Percentiles rank a stretch among this genome's conserved stretches.
These are phyloP conservation scores for Penicillium arizonense DNA, from an alignment of 495 filamentous ascomycete species.

Conservation along the genomic window DNA sequence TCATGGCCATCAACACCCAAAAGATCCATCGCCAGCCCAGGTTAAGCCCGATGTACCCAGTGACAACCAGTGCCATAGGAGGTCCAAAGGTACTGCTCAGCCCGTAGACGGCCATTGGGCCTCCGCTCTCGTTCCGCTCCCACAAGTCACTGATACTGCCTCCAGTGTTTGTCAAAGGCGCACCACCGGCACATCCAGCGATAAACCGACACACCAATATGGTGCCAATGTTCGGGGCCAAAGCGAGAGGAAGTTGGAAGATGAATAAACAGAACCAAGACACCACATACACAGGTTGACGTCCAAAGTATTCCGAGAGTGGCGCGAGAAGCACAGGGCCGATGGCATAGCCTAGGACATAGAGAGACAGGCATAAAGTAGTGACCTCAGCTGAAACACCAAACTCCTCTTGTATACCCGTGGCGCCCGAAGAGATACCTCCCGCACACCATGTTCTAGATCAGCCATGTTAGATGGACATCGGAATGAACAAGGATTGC, in stretches of 20 bases:
- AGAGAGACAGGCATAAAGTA: conserved; percentile 51
- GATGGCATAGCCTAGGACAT: conserved; percentile 51
- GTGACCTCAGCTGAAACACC: conserved; percentile 41
- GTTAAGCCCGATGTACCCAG: conserved; percentile 40
- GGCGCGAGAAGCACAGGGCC: conserved; percentile 61
- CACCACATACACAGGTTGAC: conserved; percentile 53
- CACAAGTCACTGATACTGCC: conserved; percentile 40
- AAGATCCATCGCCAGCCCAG: conserved; percentile 40
- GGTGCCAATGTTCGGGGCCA: conserved; percentile 52
- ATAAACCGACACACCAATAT: conserved; percentile 58
- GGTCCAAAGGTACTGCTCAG: conserved; percentile 43
- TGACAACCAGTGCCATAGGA: conserved; percentile 41
- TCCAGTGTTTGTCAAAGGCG: conserved; percentile 49
- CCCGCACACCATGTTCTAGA: conserved; percentile 41
- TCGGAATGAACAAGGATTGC: neutral
- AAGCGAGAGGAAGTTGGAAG: conserved; percentile 59
- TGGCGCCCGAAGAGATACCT: conserved; percentile 40
- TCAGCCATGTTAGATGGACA: neutral
- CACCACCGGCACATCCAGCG: conserved; percentile 51
- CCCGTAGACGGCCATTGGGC: conserved; percentile 56
- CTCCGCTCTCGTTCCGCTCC: conserved; percentile 51
- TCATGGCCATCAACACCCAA: conserved; percentile 47
- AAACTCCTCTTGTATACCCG: conserved; percentile 38
- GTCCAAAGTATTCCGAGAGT: conserved; percentile 63
- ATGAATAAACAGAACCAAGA: conserved; percentile 58